Evolutionary conservation across 1,284 basidiomycete species (phyloP).

Genomic region (Moesziomyces parantarcticus): DNA sequence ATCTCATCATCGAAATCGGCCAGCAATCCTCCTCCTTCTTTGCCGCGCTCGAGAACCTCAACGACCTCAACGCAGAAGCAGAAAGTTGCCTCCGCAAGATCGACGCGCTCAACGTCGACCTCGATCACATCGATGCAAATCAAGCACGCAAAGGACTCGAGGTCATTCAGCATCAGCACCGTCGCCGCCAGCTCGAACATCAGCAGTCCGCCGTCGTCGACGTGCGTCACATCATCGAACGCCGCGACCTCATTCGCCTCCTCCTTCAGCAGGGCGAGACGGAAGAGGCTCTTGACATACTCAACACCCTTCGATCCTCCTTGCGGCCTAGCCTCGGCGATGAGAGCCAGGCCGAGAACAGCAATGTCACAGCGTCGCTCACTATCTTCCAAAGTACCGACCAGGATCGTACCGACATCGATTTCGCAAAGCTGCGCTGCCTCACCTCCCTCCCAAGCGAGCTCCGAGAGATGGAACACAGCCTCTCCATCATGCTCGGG

Average conservation of each 20-base stretch:
- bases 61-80: slow-evolving; percentile 89
- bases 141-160: slow-evolving; percentile 67
- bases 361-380: not conserved
- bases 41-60: slow-evolving; percentile 90
- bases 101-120: slow-evolving; percentile 76
- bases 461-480: slow-evolving; percentile 52
- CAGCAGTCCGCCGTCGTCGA: slow-evolving; percentile 37
- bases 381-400: not conserved
- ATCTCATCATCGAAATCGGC: slow-evolving; percentile 92
- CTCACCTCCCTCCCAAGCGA: slow-evolving; percentile 47
- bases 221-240: slow-evolving; percentile 53
- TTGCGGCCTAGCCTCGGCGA: slow-evolving; percentile 4
- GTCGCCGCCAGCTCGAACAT: slow-evolving; percentile 49
- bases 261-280: slow-evolving; percentile 61
- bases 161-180: slow-evolving; percentile 47
- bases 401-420: not conserved
- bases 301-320: slow-evolving; percentile 38
- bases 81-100: slow-evolving; percentile 83
- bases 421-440: slow-evolving; percentile 24
- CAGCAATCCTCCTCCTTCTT: slow-evolving; percentile 93
- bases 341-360: not conserved
- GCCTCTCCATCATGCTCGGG: slow-evolving; percentile 48
- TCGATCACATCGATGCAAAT: slow-evolving; percentile 81
- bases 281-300: slow-evolving; percentile 61
- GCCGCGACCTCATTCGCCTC: slow-evolving; percentile 52